Base-by-base conservation (phyloP, 352 stramenopile genomes). In the Globisporangium alternatum region DNA sequence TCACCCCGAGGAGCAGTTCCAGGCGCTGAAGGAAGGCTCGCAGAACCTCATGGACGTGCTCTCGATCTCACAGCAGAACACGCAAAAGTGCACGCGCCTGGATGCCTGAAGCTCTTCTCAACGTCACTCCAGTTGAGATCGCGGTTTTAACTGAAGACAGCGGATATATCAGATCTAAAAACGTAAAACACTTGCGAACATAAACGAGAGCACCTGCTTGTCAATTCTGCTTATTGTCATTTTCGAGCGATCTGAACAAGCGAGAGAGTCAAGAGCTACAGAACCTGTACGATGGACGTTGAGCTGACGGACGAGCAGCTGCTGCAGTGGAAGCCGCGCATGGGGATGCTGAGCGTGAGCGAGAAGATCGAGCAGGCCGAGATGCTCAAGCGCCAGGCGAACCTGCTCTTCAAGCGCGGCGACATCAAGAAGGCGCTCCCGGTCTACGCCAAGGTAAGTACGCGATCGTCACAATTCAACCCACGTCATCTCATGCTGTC, bases 371-470 rank as follows among this genome's bases (percentile, higher is more conserved):
- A 80, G 57, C 70, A 91, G 64, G 84, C 70, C 1, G 79, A 93
- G 67, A 74, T 72, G 49, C 74, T 95, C 58, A 95, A 93, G 81
- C 70, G 70, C n/a, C 83, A 93, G 66, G 86, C 80, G 6, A 95
- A 95, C 62, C 33, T 91, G 25, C 64, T 72, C 57, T 86, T 93
- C 53, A 81, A 87, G 64, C 67, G 75, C 30, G 68, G 67, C 21
- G 78, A 93, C n/a, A 60, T 78, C 61, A 83, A 86, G 70, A 78
- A 79, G 48, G 86, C 86, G 19, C 60, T 93, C 56, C 41, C 52
- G 17, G 71, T 72, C 22, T 95, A 95, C 75, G 75, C 80, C 62
- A 83, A 87, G 56, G 70, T 76, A n/a, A 28, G 56, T 45, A 5
- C 17, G 2, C 13, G 1, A 5, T 5, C 19, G n/a, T 52, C 8